These are phyloP conservation scores for Dittrichia graveolens DNA, from an alignment of 129 eudicot genomes.

Conservation along the genomic window DNA sequence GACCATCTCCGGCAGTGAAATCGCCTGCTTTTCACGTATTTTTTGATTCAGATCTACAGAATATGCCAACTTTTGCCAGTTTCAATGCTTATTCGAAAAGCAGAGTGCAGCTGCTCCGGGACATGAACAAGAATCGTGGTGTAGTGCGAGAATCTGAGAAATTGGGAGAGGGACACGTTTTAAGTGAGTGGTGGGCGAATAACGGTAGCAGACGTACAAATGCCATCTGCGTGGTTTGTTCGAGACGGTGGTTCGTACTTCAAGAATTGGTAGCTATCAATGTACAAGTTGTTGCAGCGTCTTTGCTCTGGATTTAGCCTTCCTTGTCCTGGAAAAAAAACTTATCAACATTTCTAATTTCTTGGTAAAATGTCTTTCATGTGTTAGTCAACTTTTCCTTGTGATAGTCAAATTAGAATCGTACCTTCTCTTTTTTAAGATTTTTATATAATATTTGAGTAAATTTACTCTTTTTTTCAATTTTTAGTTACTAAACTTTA, in stretches of 20 bases:
- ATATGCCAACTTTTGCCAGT: constrained; percentile 1
- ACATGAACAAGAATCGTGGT: constrained; percentile 18
- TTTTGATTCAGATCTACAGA: constrained; percentile 35
- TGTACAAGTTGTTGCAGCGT: constrained; percentile 32
- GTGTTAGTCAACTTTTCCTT: not conserved
- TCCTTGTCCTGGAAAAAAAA: constrained; percentile 15
- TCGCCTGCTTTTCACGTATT: constrained; percentile 9
- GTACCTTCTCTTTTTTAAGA: no score
- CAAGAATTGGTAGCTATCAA: not conserved
- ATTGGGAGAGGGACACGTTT: constrained; percentile 27
- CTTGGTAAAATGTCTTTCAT: not conserved
- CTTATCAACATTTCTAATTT: not conserved
- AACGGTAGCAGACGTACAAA: constrained; percentile 24
- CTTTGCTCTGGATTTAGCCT: constrained; percentile 7
- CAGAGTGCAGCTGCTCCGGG: constrained; percentile 11
- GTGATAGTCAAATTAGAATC: constrained; percentile 1
- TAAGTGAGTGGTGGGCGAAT: constrained; percentile 26
- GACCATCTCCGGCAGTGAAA: constrained; percentile 30
- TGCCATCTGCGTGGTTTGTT: constrained; percentile 10
- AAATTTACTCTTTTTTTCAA: no score
- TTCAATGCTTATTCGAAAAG: constrained; percentile 15
- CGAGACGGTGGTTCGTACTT: not conserved
- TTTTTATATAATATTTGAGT: no score
- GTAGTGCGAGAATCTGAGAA: constrained; percentile 5
- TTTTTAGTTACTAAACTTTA: no score